These are phyloP conservation scores for Brassica carinata DNA, from an alignment of 345 rosid species.

Conservation along the genomic window DNA sequence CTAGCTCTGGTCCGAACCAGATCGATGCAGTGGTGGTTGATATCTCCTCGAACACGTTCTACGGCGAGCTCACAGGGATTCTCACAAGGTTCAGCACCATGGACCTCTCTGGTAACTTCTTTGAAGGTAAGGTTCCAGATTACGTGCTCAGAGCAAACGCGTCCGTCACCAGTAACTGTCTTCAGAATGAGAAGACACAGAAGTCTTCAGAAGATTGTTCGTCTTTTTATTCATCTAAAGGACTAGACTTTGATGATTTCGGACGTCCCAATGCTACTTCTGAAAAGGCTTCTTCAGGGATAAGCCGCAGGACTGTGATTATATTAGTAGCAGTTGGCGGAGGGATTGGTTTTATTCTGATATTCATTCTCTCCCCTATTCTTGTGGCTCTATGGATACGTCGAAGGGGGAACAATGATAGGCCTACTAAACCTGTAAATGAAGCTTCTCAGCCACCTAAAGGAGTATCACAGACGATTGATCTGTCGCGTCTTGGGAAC, in stretches of 20 bases:
- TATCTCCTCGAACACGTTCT: slow-evolving; percentile 72
- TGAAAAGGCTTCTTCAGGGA: slow-evolving; percentile 37
- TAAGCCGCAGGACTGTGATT: slow-evolving; percentile 48
- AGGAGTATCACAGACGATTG: slow-evolving; percentile 48
- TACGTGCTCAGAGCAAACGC: slow-evolving; percentile 48
- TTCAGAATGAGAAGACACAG: slow-evolving; percentile 57
- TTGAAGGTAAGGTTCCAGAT: slow-evolving; percentile 78
- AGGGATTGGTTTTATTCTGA: slow-evolving; percentile 54
- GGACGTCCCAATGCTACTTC: slow-evolving; percentile 59
- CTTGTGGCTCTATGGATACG: slow-evolving; percentile 53
- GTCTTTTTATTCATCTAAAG: slow-evolving; percentile 61
- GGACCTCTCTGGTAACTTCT: slow-evolving; percentile 78
- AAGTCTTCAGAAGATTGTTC: slow-evolving; percentile 58
- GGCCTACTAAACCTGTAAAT: slow-evolving; percentile 55
- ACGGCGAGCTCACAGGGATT: slow-evolving; percentile 58
- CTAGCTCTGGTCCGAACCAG: slow-evolving; percentile 41
- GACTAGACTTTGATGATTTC: slow-evolving; percentile 77
- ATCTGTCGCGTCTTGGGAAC: slow-evolving; percentile 72
- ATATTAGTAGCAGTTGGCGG: slow-evolving; percentile 73
- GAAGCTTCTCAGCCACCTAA: slow-evolving; percentile 53
- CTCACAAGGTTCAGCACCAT: slow-evolving; percentile 51
- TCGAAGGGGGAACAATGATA: slow-evolving; percentile 53
- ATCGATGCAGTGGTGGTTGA: slow-evolving; percentile 46
- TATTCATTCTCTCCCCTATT: slow-evolving; percentile 44
- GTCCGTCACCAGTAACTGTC: slow-evolving; percentile 70